phyloP scores from a whole-genome alignment of 2,329 filamentous ascomycete genomes.

The Incumbomyces delicatus region DNA sequence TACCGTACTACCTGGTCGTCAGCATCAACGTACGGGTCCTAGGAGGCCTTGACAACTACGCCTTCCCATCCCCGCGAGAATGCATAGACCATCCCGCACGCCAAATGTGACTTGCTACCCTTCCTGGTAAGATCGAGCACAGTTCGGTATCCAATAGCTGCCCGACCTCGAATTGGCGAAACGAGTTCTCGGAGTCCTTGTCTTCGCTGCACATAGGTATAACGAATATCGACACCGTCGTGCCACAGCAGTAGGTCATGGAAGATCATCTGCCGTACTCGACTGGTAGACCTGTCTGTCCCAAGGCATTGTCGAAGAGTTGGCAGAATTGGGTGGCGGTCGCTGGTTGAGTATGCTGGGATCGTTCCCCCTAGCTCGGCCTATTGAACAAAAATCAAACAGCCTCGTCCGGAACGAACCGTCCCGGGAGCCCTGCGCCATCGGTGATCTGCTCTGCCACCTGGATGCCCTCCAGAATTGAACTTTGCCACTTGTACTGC shows the following conservation, averaged over 20 bases:
- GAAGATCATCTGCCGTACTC: constrained; percentile 48
- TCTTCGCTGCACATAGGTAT: constrained; percentile 31
- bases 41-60: constrained; percentile 63
- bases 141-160: constrained; percentile 57
- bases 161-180: constrained; percentile 47
- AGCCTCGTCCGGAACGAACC: too few relatives aligned
- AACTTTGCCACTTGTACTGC: too few relatives aligned
- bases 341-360: constrained; percentile 70
- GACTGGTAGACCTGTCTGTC: constrained; percentile 49
- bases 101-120: constrained; percentile 33
- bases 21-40: constrained; percentile 63
- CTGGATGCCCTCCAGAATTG: too few relatives aligned
- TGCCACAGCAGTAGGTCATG: constrained; percentile 51
- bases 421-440: too few relatives aligned
- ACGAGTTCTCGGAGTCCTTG: constrained; percentile 49
- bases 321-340: constrained; percentile 53
- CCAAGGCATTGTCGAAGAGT: constrained; percentile 55
- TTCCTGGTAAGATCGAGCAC: constrained; percentile 58
- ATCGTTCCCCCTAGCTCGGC: too few relatives aligned
- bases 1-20: constrained; percentile 37
- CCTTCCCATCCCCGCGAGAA: constrained; percentile 63
- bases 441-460: too few relatives aligned
- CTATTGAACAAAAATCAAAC: too few relatives aligned
- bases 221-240: constrained; percentile 41
- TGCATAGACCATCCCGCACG: constrained; percentile 55